These are phyloP conservation scores for Rhizoctonia solani DNA, from an alignment of 1,284 basidiomycete genomes.

Conservation along the genomic window DNA sequence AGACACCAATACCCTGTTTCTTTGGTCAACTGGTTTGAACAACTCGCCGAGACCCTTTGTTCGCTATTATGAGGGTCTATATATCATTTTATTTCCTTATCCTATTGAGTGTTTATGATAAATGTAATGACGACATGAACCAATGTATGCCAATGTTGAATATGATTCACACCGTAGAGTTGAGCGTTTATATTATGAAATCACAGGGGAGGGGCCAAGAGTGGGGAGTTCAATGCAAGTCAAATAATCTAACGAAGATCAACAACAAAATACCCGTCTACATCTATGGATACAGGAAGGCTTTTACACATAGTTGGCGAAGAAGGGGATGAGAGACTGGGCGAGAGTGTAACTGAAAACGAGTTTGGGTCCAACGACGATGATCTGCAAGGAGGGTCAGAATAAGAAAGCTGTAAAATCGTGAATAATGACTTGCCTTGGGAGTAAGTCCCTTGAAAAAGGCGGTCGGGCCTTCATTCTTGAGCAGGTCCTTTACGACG, in stretches of 20 bases:
- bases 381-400: slow-evolving; percentile 58
- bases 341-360: slow-evolving; percentile 98
- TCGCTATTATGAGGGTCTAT: too few species aligned
- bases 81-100: too few species aligned
- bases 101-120: too few species aligned
- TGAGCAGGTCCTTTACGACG: slow-evolving; percentile 86
- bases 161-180: too few species aligned
- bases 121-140: too few species aligned
- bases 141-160: too few species aligned
- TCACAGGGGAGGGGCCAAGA: not conserved
- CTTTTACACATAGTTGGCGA: slow-evolving; percentile 78
- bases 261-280: not conserved
- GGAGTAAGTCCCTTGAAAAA: slow-evolving; percentile 98
- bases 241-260: not conserved
- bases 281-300: not conserved
- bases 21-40: too few species aligned
- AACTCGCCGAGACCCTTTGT: too few species aligned
- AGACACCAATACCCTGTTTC: too few species aligned
- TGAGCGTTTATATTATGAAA: not conserved
- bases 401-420: not conserved
- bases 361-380: slow-evolving; percentile 96
- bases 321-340: slow-evolving; percentile 93
- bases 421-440: slow-evolving; percentile 61
- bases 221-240: not conserved
- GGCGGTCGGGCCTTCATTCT: slow-evolving; percentile 81